phyloP scores from a whole-genome alignment of 106 monocot species.

The Dendrobium catenatum region DNA sequence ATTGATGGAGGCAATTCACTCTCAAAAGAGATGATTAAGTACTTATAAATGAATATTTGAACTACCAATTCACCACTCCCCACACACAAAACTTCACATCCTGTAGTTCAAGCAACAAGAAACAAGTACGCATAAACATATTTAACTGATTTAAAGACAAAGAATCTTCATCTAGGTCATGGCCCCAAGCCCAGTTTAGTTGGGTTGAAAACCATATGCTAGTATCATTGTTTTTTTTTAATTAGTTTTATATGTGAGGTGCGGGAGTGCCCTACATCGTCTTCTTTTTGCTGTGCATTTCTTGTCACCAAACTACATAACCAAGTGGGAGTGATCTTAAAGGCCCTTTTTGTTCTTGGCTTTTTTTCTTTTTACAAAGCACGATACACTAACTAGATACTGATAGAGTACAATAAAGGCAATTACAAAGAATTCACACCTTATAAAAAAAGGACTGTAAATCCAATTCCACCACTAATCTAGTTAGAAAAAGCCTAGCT shows the following conservation, averaged over 20 bases:
- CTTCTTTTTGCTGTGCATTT: background rate
- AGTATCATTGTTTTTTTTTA: too few relatives aligned
- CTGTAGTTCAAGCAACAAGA: background rate
- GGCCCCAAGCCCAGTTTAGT: background rate
- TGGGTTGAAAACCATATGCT: background rate
- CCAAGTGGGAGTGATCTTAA: background rate
- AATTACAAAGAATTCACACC: too few relatives aligned
- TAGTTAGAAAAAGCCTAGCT: too few relatives aligned
- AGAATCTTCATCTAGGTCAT: background rate
- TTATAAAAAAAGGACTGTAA: too few relatives aligned
- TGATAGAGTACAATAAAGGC: too few relatives aligned
- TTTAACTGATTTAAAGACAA: background rate
- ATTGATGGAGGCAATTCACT: background rate
- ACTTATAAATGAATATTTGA: background rate
- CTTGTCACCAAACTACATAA: background rate
- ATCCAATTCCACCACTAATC: too few relatives aligned
- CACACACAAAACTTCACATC: background rate
- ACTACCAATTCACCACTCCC: background rate
- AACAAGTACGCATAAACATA: background rate
- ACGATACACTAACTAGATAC: too few relatives aligned
- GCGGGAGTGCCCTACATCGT: background rate
- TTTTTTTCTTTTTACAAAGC: too few relatives aligned
- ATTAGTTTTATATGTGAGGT: background rate
- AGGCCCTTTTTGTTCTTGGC: background rate
- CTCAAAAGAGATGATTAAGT: background rate